A percentile compares a stretch with the other conserved stretches of the same genome.
Conservation (phyloP, 805 yeast genomes). For the Saturnispora saitoi region DNA sequence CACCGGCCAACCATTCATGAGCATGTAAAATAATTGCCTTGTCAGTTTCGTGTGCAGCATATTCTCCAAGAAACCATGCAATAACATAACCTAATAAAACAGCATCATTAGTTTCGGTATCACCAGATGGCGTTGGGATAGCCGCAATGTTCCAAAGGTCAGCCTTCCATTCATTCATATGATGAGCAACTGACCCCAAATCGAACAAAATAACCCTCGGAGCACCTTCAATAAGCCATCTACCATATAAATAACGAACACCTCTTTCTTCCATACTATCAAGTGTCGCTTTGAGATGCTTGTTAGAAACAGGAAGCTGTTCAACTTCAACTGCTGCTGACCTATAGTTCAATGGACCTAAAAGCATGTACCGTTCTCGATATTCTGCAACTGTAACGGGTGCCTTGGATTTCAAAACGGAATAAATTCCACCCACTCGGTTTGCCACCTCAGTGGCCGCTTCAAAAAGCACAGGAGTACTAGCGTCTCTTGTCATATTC, state of each 20-base stretch:
- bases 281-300: conserved; percentile 49
- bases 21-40: conserved; percentile 90
- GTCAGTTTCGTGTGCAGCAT: conserved; percentile 72
- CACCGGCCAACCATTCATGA: conserved; percentile 98
- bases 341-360: conserved; percentile 77
- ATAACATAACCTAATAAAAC: conserved; percentile 85
- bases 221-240: conserved; percentile 97
- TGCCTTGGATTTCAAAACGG: conserved; percentile 92
- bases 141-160: conserved; percentile 90
- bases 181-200: conserved; percentile 58
- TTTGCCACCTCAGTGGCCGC: conserved; percentile 97
- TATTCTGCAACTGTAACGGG: conserved; percentile 94
- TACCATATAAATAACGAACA: conserved; percentile 73
- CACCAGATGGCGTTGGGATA: conserved; percentile 88
- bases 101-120: conserved; percentile 85
- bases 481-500: conserved; percentile 71
- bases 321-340: conserved; percentile 79
- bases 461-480: conserved; percentile 82
- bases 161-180: conserved; percentile 85
- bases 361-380: conserved; percentile 71
- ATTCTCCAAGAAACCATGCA: conserved; percentile 96
- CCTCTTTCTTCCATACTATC: conserved; percentile 80
- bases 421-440: conserved; percentile 95
- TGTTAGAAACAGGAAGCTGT: conserved; percentile 43
- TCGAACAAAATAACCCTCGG: conserved; percentile 90